Percentiles rank a stretch among this genome's conserved stretches.
Evolutionary conservation across 257 asterid species (phyloP).

Genomic region (Solanum habrochaites): DNA sequence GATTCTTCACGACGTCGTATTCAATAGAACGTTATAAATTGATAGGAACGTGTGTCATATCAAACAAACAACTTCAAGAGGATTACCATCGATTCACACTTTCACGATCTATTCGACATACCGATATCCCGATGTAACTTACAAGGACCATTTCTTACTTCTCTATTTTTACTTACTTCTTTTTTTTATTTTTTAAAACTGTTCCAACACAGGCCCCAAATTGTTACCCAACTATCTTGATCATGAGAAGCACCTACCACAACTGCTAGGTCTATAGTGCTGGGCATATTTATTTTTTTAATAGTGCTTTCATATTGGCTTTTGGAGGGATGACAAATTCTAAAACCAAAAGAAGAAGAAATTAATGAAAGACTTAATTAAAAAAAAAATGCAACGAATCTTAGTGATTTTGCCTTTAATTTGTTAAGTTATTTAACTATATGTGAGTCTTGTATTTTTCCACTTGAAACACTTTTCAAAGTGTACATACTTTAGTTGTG

Average conservation of each 20-base stretch:
- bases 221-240: background rate
- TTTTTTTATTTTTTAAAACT: background rate
- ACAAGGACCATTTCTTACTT: no score
- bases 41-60: no score
- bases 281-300: background rate
- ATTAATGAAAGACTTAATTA: background rate
- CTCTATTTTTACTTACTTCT: no score
- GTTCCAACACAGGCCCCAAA: no score
- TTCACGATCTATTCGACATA: no score
- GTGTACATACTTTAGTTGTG: background rate
- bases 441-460: background rate
- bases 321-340: background rate
- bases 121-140: no score
- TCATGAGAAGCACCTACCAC: background rate
- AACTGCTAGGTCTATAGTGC: background rate
- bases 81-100: no score
- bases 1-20: no score
- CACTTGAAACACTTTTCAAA: background rate
- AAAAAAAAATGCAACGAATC: background rate
- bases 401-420: background rate
- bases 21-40: no score
- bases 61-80: no score
- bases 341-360: background rate
- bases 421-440: background rate
- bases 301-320: background rate